Conservation (phyloP, 371 early-diverging fungal species). For the Nematocida sp. region DNA sequence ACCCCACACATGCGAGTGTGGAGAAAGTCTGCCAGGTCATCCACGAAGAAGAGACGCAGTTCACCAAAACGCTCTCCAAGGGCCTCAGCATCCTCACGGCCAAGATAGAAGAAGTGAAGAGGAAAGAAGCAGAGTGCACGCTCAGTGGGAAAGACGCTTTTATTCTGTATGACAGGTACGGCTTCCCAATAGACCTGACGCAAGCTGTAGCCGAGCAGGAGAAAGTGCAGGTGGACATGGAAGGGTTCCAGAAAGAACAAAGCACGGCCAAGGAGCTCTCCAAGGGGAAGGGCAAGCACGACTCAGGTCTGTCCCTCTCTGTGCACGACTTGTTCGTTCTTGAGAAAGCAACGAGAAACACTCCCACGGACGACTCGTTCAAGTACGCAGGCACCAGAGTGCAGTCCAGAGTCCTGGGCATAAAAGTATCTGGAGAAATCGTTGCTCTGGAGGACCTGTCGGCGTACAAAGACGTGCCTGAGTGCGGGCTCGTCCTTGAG, state of each 20-base stretch:
- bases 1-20: conserved; percentile 71
- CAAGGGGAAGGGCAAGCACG: neutral
- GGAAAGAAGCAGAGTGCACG: conserved; percentile 66
- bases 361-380: conserved; percentile 63
- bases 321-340: conserved; percentile 39
- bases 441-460: neutral
- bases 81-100: conserved; percentile 85
- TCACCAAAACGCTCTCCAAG: conserved; percentile 90
- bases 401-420: conserved; percentile 2
- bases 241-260: conserved; percentile 74
- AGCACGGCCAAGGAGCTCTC: conserved; percentile 68
- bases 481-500: conserved; percentile 73
- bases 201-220: conserved; percentile 91
- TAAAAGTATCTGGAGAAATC: conserved; percentile 9
- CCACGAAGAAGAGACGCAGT: conserved; percentile 85
- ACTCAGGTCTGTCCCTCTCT: neutral
- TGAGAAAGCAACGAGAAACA: conserved; percentile 65
- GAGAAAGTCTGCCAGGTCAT: conserved; percentile 79
- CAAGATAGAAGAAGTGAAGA: conserved; percentile 67
- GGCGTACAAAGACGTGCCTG: conserved; percentile 63
- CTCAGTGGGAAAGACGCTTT: conserved; percentile 83
- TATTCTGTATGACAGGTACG: conserved; percentile 96
- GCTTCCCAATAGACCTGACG: conserved; percentile 97
- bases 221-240: conserved; percentile 75
- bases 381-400: conserved; percentile 41